A percentile compares a stretch with the other conserved stretches of the same genome.
phyloP scores from a whole-genome alignment of 169 alveolate species.

The Eimeria brunetti region DNA sequence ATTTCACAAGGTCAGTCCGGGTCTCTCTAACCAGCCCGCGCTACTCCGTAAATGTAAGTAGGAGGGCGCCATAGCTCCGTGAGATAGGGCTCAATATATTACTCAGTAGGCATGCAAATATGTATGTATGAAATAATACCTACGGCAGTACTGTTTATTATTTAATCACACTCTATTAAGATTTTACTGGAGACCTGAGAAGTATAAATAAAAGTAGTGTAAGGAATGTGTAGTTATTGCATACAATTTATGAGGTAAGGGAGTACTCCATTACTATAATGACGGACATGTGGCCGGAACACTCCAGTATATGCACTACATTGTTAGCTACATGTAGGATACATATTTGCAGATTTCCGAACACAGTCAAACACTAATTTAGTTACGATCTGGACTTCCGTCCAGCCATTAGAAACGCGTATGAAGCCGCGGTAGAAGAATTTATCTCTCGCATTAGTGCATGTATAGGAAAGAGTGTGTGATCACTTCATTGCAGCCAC shows the following conservation, averaged over 20 bases:
- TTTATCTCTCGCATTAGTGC: not conserved
- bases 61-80: not conserved
- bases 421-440: not conserved
- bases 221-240: too few relatives aligned
- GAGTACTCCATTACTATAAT: too few relatives aligned
- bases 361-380: not conserved
- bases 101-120: not conserved
- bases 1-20: slow-evolving; percentile 65
- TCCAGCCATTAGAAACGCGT: not conserved
- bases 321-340: too few relatives aligned
- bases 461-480: not conserved
- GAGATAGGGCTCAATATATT: not conserved
- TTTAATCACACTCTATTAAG: too few relatives aligned
- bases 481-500: not conserved
- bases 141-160: too few relatives aligned
- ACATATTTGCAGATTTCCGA: not conserved
- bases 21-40: not conserved
- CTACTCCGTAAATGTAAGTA: not conserved
- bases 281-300: too few relatives aligned
- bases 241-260: too few relatives aligned
- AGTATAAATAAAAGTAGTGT: too few relatives aligned
- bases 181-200: too few relatives aligned
- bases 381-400: not conserved
- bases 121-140: not conserved
- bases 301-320: too few relatives aligned